Evolutionary conservation across 768 basidiomycete genomes (phyloP).

Genomic region (Mycena indigotica): DNA sequence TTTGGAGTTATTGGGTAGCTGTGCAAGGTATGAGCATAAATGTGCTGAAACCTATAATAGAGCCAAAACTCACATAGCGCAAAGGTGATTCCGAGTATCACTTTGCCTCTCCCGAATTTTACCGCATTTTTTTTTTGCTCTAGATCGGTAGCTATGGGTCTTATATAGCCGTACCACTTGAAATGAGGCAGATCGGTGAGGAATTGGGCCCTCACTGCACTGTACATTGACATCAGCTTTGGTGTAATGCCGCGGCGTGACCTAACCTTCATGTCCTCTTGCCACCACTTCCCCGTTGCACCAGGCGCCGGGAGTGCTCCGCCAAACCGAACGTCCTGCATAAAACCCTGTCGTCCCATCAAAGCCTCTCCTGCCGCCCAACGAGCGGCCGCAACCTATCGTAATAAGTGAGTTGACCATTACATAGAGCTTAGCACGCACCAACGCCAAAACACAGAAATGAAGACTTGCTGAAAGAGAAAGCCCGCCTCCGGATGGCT

Average conservation of each 20-base stretch:
- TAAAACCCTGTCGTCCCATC: not conserved
- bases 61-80: too few species aligned
- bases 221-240: too few species aligned
- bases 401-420: not conserved
- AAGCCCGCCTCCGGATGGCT: not conserved
- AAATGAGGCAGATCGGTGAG: too few species aligned
- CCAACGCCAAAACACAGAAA: not conserved
- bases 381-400: not conserved
- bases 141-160: too few species aligned
- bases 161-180: too few species aligned
- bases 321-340: not conserved
- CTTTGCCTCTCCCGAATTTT: too few species aligned
- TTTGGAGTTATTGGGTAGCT: not conserved
- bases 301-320: not conserved
- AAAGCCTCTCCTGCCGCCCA: too few species aligned
- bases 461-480: not conserved
- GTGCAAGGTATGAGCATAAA: not conserved
- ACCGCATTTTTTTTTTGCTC: too few species aligned
- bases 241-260: too few species aligned
- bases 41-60: too few species aligned
- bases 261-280: not conserved
- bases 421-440: not conserved
- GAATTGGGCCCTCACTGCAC: too few species aligned
- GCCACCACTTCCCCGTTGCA: not conserved
- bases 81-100: too few species aligned